Evolutionary conservation across 176 grass and related monocot species (phyloP).

Genomic region (Lolium multiflorum): DNA sequence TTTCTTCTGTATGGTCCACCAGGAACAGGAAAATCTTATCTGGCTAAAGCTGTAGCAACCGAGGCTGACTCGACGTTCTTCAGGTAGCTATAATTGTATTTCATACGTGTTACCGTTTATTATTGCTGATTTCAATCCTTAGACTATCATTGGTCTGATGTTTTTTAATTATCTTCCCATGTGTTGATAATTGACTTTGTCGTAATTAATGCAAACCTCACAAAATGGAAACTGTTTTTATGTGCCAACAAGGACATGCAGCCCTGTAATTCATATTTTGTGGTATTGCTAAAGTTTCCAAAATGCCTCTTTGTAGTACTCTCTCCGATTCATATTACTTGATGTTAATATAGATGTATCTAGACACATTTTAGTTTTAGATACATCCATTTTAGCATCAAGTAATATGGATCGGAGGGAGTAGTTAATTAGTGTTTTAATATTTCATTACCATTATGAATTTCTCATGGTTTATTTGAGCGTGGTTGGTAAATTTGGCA

Average conservation of each 20-base stretch:
- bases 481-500: too few relatives aligned
- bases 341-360: too few relatives aligned
- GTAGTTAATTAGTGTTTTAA: too few relatives aligned
- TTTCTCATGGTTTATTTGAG: too few relatives aligned
- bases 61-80: conserved; percentile 99
- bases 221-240: neutral
- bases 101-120: too few relatives aligned
- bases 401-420: too few relatives aligned
- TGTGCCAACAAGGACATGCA: conserved; percentile 12
- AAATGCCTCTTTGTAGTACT: too few relatives aligned
- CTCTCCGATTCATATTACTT: too few relatives aligned
- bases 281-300: too few relatives aligned
- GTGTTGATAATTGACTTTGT: neutral
- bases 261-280: neutral
- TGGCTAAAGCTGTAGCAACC: conserved; percentile 96
- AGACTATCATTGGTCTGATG: neutral
- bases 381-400: too few relatives aligned
- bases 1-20: conserved; percentile 98
- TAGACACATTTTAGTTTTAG: too few relatives aligned
- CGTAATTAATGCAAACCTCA: neutral
- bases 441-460: too few relatives aligned
- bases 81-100: conserved; percentile 57
- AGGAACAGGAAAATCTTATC: conserved; percentile 99
- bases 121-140: conserved; percentile 10
- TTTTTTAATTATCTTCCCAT: neutral